A percentile compares a stretch with the other conserved stretches of the same genome.
Evolutionary conservation across 805 yeast species (phyloP).

Genomic region (Schwanniomyces occidentalis): DNA sequence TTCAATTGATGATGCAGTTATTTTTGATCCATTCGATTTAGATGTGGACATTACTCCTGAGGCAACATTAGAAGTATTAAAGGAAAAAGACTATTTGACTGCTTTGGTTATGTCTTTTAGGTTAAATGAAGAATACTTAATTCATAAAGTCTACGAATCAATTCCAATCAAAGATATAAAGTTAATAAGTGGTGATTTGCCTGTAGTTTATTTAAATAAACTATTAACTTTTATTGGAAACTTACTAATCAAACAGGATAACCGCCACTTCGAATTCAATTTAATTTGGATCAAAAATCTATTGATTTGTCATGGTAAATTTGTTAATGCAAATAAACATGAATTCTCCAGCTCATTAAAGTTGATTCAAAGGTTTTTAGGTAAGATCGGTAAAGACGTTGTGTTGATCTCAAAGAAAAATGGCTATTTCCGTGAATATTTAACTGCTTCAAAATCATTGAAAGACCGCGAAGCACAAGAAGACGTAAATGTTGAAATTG

Average conservation of each 20-base stretch:
- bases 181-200: conserved; percentile 67
- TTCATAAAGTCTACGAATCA: conserved; percentile 70
- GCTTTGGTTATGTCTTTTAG: conserved; percentile 93
- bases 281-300: conserved; percentile 76
- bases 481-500: conserved; percentile 25
- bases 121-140: conserved; percentile 75
- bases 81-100: conserved; percentile 62
- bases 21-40: conserved; percentile 93
- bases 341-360: conserved; percentile 65
- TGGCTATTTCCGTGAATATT: conserved; percentile 54
- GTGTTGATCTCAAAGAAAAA: conserved; percentile 53
- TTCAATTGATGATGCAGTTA: conserved; percentile 69
- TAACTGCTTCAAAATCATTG: conserved; percentile 31
- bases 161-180: conserved; percentile 71
- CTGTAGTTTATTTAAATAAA: conserved; percentile 71
- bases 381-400: conserved; percentile 74
- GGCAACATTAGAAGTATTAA: conserved; percentile 59
- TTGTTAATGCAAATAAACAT: conserved; percentile 61
- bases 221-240: conserved; percentile 70
- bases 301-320: conserved; percentile 73
- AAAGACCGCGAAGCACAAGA: conserved; percentile 16
- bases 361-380: conserved; percentile 72
- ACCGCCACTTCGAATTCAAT: conserved; percentile 83
- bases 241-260: conserved; percentile 51
- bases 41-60: conserved; percentile 91